A percentile compares a stretch with the other conserved stretches of the same genome.
Evolutionary conservation across 192 early-diverging fungal genomes (phyloP).

Genomic region (Allomyces javanicus): DNA sequence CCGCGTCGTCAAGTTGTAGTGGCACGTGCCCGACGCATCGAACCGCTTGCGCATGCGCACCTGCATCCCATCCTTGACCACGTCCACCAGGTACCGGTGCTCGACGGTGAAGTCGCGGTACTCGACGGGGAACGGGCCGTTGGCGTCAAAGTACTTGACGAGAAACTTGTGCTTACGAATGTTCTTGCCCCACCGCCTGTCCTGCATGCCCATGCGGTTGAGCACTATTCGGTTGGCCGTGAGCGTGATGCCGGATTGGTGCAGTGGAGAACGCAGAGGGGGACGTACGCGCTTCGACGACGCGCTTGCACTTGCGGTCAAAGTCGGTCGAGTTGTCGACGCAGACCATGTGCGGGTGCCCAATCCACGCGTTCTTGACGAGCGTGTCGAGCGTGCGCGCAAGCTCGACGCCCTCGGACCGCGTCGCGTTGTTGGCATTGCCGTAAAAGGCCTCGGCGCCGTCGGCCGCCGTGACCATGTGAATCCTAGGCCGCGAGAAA

Average conservation of each 20-base stretch:
- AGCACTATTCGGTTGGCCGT: slow-evolving; percentile 3
- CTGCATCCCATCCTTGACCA: slow-evolving; percentile 15
- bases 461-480: slow-evolving; percentile 24
- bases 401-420: slow-evolving; percentile 21
- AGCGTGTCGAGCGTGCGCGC: slow-evolving; percentile 13
- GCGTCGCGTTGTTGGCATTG: slow-evolving; percentile 13
- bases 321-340: slow-evolving; percentile 22
- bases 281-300: slow-evolving; percentile 10
- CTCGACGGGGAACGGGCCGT: slow-evolving; percentile 11
- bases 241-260: background rate
- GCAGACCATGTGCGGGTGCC: slow-evolving; percentile 10
- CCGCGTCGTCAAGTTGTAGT: slow-evolving; percentile 11
- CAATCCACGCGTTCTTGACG: slow-evolving; percentile 21
- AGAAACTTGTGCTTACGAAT: slow-evolving; percentile 22
- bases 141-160: slow-evolving; percentile 12
- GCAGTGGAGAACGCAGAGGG: background rate
- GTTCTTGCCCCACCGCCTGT: slow-evolving; percentile 7
- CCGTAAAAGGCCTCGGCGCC: slow-evolving; percentile 20
- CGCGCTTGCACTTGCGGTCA: slow-evolving; percentile 17
- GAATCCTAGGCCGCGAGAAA: background rate
- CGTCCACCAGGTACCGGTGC: slow-evolving; percentile 16
- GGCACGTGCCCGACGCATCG: background rate
- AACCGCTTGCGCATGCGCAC: slow-evolving; percentile 16
- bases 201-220: slow-evolving; percentile 16
- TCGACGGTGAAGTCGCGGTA: slow-evolving; percentile 22